Conservation (phyloP, 768 basidiomycete genomes). For the Grammothele lineata region DNA sequence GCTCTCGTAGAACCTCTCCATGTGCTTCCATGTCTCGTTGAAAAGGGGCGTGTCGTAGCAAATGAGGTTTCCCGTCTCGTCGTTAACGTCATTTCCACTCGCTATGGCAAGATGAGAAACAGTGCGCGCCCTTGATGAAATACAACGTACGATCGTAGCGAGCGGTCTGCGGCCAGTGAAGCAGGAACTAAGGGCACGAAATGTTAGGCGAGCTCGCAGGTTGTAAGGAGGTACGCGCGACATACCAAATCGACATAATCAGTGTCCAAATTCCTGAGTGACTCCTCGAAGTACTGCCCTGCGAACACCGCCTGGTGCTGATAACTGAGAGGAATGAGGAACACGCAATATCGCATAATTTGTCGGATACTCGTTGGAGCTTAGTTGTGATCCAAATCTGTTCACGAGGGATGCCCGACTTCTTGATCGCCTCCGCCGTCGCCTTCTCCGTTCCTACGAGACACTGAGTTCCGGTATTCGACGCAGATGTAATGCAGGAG, state of each 20-base stretch:
- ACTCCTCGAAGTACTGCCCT: constrained; percentile 26
- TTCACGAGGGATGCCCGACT: constrained; percentile 56
- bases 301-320: constrained; percentile 30
- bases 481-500: not conserved
- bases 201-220: too few species aligned
- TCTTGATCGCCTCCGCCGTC: constrained; percentile 26
- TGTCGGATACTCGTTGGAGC: constrained; percentile 31
- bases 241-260: constrained; percentile 32
- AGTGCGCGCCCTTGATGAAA: not conserved
- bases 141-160: constrained; percentile 27
- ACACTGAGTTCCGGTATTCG: not conserved
- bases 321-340: constrained; percentile 23
- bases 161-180: constrained; percentile 46
- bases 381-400: constrained; percentile 67
- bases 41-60: constrained; percentile 25
- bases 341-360: too few species aligned
- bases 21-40: constrained; percentile 44
- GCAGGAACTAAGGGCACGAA: constrained; percentile 42
- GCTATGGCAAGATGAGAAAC: constrained; percentile 10
- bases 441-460: constrained; percentile 21
- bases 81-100: constrained; percentile 25
- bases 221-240: not conserved
- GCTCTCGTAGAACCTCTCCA: constrained; percentile 45
- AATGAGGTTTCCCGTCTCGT: constrained; percentile 29
- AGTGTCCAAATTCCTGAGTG: constrained; percentile 23